These are phyloP conservation scores for Pseudogymnoascus sp. DNA, from an alignment of 2,329 filamentous ascomycete genomes.

Conservation along the genomic window DNA sequence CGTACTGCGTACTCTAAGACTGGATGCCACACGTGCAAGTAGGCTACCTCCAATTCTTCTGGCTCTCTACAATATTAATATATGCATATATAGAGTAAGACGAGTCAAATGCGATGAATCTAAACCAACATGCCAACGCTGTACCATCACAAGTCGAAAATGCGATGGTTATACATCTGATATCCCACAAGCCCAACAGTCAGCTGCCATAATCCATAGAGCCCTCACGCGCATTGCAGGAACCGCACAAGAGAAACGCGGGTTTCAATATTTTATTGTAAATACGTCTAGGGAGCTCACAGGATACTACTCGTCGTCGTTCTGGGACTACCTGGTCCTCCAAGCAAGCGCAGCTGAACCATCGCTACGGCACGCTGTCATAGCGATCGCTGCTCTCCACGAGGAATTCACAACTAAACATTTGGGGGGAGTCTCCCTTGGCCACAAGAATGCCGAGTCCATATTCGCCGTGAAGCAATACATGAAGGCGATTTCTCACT, in stretches of 20 bases:
- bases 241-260: constrained; percentile 21
- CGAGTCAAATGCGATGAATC: constrained; percentile 28
- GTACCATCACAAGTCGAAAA: constrained; percentile 21
- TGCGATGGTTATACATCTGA: constrained; percentile 21
- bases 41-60: constrained; percentile 3
- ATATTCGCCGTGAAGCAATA: constrained; percentile 26
- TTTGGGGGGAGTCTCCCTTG: constrained; percentile 9
- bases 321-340: constrained; percentile 25
- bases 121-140: constrained; percentile 26
- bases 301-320: constrained; percentile 23
- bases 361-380: constrained; percentile 24
- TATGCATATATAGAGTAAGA: constrained; percentile 20
- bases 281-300: constrained; percentile 22
- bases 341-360: constrained; percentile 22
- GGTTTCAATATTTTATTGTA: constrained; percentile 24
- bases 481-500: constrained; percentile 24
- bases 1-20: constrained; percentile 12
- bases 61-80: neutral
- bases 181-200: neutral
- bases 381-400: constrained; percentile 26
- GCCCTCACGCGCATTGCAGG: constrained; percentile 16
- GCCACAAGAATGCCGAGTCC: neutral
- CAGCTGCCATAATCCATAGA: constrained; percentile 4
- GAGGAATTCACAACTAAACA: constrained; percentile 21
- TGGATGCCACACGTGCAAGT: constrained; percentile 25